These are phyloP conservation scores for Coemansia pectinata DNA, from an alignment of 192 early-diverging fungal genomes.

Conservation along the genomic window DNA sequence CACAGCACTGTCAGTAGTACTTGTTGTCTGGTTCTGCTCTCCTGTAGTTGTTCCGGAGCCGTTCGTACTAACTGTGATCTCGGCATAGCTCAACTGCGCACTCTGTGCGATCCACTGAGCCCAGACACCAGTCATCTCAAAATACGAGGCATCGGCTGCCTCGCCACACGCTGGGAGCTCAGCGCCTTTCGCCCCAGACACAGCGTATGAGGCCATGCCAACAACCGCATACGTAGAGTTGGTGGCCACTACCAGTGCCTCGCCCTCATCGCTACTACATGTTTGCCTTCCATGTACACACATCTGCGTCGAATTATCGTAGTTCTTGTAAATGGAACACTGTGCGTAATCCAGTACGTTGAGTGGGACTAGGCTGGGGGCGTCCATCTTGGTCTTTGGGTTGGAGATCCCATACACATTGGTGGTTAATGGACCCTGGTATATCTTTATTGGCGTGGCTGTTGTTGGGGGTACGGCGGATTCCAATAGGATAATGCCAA, in stretches of 20 bases:
- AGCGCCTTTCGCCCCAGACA: neutral
- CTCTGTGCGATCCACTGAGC: conserved; percentile 21
- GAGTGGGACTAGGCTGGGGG: neutral
- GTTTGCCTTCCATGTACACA: conserved; percentile 2
- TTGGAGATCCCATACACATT: neutral
- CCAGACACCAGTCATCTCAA: conserved; percentile 21
- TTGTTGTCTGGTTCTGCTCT: neutral
- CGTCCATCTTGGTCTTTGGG: neutral
- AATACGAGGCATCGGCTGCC: conserved; percentile 1
- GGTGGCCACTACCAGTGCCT: conserved; percentile 18
- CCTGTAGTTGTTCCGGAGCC: neutral
- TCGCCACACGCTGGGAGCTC: neutral
- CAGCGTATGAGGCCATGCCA: conserved; percentile 21
- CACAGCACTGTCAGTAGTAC: neutral
- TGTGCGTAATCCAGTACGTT: neutral
- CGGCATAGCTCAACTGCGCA: conserved; percentile 5
- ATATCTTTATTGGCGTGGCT: conserved; percentile 21
- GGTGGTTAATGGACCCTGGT: neutral
- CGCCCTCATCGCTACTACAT: conserved; percentile 32
- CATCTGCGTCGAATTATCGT: conserved; percentile 19
- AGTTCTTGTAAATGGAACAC: conserved; percentile 13
- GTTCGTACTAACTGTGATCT: neutral
- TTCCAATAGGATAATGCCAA: conserved; percentile 23
- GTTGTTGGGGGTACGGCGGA: conserved; percentile 14
- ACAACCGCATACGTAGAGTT: conserved; percentile 6